These are phyloP conservation scores for Amylocarpus encephaloides DNA, from an alignment of 2,329 filamentous ascomycete genomes.

Conservation along the genomic window DNA sequence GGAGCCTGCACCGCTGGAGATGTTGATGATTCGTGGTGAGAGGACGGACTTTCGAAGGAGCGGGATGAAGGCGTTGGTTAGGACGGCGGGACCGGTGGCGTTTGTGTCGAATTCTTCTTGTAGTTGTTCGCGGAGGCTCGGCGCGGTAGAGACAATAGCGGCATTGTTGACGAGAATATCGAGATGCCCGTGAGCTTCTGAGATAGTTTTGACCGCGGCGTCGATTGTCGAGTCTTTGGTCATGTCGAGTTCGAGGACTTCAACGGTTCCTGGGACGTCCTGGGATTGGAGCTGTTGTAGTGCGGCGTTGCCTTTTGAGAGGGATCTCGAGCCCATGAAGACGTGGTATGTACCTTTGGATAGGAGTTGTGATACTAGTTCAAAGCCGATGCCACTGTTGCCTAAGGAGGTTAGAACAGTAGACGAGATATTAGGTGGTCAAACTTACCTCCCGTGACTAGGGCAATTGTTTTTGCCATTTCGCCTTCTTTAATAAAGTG, in stretches of 20 bases:
- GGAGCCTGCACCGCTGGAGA: slow-evolving; percentile 16
- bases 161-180: slow-evolving; percentile 33
- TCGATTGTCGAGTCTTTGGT: slow-evolving; percentile 26
- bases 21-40: slow-evolving; percentile 13
- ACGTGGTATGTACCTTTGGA: no score
- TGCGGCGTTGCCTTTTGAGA: no score
- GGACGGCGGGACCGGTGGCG: neutral
- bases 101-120: slow-evolving; percentile 3
- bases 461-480: no score
- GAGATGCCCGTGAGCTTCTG: slow-evolving; percentile 26
- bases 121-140: neutral
- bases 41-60: slow-evolving; percentile 4
- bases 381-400: no score
- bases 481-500: no score
- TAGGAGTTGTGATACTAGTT: no score
- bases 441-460: no score
- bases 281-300: no score
- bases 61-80: neutral
- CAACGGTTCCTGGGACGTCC: neutral
- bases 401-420: no score
- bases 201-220: slow-evolving; percentile 24
- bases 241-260: neutral
- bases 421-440: no score
- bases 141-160: slow-evolving; percentile 3
- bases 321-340: no score